Evolutionary conservation across 495 filamentous ascomycete genomes (phyloP).

Genomic region (Xylaria nigripes): DNA sequence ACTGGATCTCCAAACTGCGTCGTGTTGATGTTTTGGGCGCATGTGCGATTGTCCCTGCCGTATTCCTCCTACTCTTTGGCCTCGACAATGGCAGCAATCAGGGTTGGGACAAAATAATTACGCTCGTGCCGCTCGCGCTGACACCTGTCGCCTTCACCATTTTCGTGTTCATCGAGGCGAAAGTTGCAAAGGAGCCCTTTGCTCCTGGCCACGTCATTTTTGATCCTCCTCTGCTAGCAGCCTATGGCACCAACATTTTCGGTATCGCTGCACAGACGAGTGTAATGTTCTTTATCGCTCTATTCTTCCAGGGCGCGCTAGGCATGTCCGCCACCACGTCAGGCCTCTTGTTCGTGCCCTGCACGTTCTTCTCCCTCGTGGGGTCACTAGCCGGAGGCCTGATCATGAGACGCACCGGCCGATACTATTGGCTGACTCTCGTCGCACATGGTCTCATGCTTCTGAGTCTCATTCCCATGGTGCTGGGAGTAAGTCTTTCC

Average conservation of each 20-base stretch:
- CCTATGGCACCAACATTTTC: slow-evolving; percentile 71
- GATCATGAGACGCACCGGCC: slow-evolving; percentile 68
- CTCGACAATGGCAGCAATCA: slow-evolving; percentile 74
- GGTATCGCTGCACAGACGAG: slow-evolving; percentile 59
- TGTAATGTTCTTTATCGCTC: slow-evolving; percentile 64
- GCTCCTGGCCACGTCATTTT: slow-evolving; percentile 73
- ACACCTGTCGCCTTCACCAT: slow-evolving; percentile 54
- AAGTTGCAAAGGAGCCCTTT: slow-evolving; percentile 67
- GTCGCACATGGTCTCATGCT: slow-evolving; percentile 45
- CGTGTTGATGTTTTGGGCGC: slow-evolving; percentile 78
- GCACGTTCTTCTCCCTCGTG: slow-evolving; percentile 52
- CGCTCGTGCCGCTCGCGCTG: slow-evolving; percentile 49
- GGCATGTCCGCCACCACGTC: slow-evolving; percentile 56
- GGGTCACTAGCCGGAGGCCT: slow-evolving; percentile 64
- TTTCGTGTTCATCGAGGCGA: slow-evolving; percentile 64
- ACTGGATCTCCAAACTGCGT: slow-evolving; percentile 44
- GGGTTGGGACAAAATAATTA: slow-evolving; percentile 54
- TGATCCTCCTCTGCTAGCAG: slow-evolving; percentile 56
- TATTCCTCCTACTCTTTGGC: slow-evolving; percentile 63
- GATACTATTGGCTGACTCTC: slow-evolving; percentile 69
- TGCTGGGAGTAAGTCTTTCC: slow-evolving; percentile 52
- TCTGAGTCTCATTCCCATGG: slow-evolving; percentile 45
- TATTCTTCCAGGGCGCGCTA: slow-evolving; percentile 72
- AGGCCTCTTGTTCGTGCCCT: slow-evolving; percentile 60
- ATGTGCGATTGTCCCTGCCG: slow-evolving; percentile 57